Evolutionary conservation across 1,139 yeast species (phyloP).

Genomic region (Saccharomyces hybrid): DNA sequence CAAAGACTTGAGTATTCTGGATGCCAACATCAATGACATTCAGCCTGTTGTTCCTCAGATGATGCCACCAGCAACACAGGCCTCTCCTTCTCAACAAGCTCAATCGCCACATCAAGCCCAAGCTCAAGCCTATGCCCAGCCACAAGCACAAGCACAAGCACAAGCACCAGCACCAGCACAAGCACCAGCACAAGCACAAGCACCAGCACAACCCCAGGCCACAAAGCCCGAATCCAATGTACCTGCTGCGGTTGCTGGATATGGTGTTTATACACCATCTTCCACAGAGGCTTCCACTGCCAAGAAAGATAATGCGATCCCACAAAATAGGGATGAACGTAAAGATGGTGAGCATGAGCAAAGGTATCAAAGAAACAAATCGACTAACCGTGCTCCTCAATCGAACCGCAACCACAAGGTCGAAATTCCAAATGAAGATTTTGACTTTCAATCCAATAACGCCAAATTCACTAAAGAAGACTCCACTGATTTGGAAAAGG

Average conservation of each 20-base stretch:
- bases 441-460: slow-evolving; percentile 62
- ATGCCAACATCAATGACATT: slow-evolving; percentile 35
- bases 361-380: slow-evolving; percentile 3
- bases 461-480: slow-evolving; percentile 46
- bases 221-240: slow-evolving; percentile 13
- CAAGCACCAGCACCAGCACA: too few relatives aligned
- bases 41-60: slow-evolving; percentile 27
- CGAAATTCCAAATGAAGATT: slow-evolving; percentile 40
- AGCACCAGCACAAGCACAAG: too few relatives aligned
- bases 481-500: slow-evolving; percentile 9
- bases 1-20: slow-evolving; percentile 79
- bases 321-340: not conserved
- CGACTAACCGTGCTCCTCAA: not conserved
- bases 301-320: not conserved
- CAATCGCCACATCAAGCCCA: not conserved
- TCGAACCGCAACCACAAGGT: slow-evolving; percentile 11
- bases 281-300: slow-evolving; percentile 2
- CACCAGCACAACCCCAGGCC: not conserved
- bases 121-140: too few relatives aligned
- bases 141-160: too few relatives aligned
- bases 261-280: slow-evolving; percentile 31
- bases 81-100: not conserved
- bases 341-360: slow-evolving; percentile 3
- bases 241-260: slow-evolving; percentile 32
- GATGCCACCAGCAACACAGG: slow-evolving; percentile 3